A percentile compares a stretch with the other conserved stretches of the same genome.
These are phyloP conservation scores for Pleurotus citrinopileatus DNA, from an alignment of 768 basidiomycete genomes.

Conservation along the genomic window DNA sequence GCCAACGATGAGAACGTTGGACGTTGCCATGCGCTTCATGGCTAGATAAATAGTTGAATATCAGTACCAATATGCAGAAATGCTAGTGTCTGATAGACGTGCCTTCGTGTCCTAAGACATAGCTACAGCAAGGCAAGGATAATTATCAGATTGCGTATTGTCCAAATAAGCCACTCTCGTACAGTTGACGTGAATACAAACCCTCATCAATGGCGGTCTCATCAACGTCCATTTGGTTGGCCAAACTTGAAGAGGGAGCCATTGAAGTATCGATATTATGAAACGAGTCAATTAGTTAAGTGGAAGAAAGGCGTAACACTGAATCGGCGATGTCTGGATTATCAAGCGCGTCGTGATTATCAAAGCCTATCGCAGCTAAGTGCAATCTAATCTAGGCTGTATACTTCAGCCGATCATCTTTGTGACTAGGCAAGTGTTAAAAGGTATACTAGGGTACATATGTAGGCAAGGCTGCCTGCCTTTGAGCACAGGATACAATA, in stretches of 20 bases:
- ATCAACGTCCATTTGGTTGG: constrained; percentile 76
- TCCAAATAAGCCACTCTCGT: constrained; percentile 28
- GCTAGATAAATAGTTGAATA: constrained; percentile 46
- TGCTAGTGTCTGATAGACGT: too few species aligned
- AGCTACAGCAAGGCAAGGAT: constrained; percentile 42
- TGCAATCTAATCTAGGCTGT: too few species aligned
- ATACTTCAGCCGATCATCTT: too few species aligned
- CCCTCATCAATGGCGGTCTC: constrained; percentile 91
- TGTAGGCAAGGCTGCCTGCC: too few species aligned
- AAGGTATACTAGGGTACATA: too few species aligned
- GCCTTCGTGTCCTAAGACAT: constrained; percentile 98
- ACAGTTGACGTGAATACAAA: constrained; percentile 92
- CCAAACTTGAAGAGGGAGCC: constrained; percentile 36
- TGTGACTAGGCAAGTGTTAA: too few species aligned
- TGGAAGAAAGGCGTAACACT: neutral
- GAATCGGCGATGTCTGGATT: neutral
- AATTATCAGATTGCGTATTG: constrained; percentile 13
- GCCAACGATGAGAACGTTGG: constrained; percentile 93
- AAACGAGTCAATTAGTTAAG: too few species aligned
- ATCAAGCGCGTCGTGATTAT: constrained; percentile 10
- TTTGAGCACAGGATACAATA: too few species aligned
- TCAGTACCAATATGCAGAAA: too few species aligned
- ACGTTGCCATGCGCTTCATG: constrained; percentile 98
- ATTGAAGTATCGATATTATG: constrained; percentile 21
- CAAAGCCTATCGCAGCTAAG: neutral